These are phyloP conservation scores for Candida awuae DNA, from an alignment of 805 yeast species.

Conservation along the genomic window DNA sequence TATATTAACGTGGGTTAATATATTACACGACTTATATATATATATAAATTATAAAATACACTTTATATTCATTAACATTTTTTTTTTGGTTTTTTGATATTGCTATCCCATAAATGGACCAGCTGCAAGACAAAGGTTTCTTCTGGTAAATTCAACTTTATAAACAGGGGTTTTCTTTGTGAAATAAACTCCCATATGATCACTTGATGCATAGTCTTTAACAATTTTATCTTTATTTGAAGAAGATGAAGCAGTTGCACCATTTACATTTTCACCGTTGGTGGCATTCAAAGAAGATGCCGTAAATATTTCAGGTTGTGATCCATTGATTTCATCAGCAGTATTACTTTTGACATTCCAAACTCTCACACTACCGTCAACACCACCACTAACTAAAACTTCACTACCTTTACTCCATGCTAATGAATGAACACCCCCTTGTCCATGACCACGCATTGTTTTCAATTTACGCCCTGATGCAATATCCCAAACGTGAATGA, in stretches of 20 bases:
- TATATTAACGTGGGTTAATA: background rate
- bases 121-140: slow-evolving; percentile 86
- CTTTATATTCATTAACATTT: background rate
- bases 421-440: slow-evolving; percentile 75
- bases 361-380: slow-evolving; percentile 85
- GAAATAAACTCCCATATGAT: slow-evolving; percentile 87
- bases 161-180: slow-evolving; percentile 93
- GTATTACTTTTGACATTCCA: slow-evolving; percentile 94
- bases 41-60: too few species aligned
- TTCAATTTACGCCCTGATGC: slow-evolving; percentile 85
- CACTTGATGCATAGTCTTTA: slow-evolving; percentile 53
- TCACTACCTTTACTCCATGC: slow-evolving; percentile 83
- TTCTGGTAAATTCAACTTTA: slow-evolving; percentile 83
- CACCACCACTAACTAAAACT: slow-evolving; percentile 83
- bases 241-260: slow-evolving; percentile 34
- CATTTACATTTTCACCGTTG: slow-evolving; percentile 39
- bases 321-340: slow-evolving; percentile 34
- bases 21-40: background rate
- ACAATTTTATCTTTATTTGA: slow-evolving; percentile 31
- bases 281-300: slow-evolving; percentile 19
- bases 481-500: slow-evolving; percentile 87
- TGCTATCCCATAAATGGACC: slow-evolving; percentile 62
- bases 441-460: slow-evolving; percentile 91
- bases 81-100: background rate
- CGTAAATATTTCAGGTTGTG: slow-evolving; percentile 46